A percentile compares a stretch with the other conserved stretches of the same genome.
Evolutionary conservation across 768 basidiomycete species (phyloP).

Genomic region (Megacollybia marginata): DNA sequence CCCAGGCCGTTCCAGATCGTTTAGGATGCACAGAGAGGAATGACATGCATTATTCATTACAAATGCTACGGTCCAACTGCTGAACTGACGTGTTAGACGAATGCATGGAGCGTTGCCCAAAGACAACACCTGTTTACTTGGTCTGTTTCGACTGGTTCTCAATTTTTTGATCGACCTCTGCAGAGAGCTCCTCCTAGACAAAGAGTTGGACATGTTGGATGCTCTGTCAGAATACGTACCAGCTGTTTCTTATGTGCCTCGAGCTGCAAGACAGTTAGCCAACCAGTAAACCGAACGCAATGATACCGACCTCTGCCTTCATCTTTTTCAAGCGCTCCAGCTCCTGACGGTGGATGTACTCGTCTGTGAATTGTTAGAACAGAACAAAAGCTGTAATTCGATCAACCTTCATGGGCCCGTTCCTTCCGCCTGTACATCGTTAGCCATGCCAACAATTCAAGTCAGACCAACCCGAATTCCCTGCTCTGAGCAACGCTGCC

Average conservation of each 20-base stretch:
- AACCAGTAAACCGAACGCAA: background rate
- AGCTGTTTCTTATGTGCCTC: background rate
- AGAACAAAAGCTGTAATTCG: too few species aligned
- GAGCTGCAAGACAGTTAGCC: background rate
- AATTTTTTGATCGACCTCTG: too few species aligned
- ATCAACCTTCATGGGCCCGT: slow-evolving; percentile 53
- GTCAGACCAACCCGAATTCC: slow-evolving; percentile 48
- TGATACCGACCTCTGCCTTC: slow-evolving; percentile 39
- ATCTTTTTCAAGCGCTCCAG: slow-evolving; percentile 51
- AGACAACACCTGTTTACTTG: too few species aligned
- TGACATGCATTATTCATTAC: too few species aligned
- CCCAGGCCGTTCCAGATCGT: too few species aligned
- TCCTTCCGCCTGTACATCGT: slow-evolving; percentile 54
- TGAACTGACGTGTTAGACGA: too few species aligned
- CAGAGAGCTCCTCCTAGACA: too few species aligned
- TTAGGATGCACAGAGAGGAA: too few species aligned
- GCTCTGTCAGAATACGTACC: background rate
- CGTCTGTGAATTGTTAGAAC: slow-evolving; percentile 31
- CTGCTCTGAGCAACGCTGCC: slow-evolving; percentile 56
- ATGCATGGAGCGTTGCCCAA: too few species aligned
- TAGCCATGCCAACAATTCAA: slow-evolving; percentile 13
- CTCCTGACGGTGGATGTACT: slow-evolving; percentile 58
- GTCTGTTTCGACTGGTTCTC: too few species aligned
- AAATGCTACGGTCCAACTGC: too few species aligned
- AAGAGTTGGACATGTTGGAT: too few species aligned